Conservation (phyloP, 164 flowering plant genomes). For the Annona squamosa region DNA sequence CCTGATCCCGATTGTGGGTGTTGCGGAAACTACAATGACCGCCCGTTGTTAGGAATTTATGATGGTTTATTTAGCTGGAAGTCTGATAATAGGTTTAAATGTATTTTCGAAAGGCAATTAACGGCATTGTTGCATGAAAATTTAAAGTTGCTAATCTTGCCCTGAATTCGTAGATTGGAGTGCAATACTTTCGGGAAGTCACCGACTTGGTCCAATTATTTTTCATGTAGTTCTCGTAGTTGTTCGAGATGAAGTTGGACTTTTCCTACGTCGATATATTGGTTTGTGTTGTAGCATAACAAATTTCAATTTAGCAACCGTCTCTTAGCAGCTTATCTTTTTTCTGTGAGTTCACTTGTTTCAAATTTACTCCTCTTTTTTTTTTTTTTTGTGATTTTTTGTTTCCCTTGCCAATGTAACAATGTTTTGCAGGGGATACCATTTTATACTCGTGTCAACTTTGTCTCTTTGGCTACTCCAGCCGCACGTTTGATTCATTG, state of each 20-base stretch:
- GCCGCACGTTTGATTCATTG: constrained; percentile 17
- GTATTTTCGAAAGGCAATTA: not conserved
- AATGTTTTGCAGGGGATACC: constrained; percentile 45
- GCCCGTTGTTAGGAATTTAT: not conserved
- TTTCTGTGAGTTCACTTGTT: not conserved
- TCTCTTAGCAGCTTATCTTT: not conserved
- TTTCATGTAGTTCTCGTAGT: no score
- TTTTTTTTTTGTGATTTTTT: not conserved
- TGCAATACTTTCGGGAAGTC: no score
- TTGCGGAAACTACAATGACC: not conserved
- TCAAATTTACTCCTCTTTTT: not conserved
- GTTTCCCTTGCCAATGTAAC: not conserved
- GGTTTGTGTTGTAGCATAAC: not conserved
- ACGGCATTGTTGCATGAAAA: not conserved
- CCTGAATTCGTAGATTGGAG: not conserved
- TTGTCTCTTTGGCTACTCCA: constrained; percentile 18
- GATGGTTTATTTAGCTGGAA: not conserved
- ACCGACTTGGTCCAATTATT: no score
- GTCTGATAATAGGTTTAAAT: not conserved
- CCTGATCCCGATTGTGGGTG: not conserved
- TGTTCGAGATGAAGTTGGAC: not conserved
- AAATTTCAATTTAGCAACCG: no score
- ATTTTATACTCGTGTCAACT: constrained; percentile 15
- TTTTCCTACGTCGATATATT: not conserved
- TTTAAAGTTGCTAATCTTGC: not conserved